Evolutionary conservation across 192 early-diverging fungal genomes (phyloP).

Genomic region (Phlyctochytrium planicorne): DNA sequence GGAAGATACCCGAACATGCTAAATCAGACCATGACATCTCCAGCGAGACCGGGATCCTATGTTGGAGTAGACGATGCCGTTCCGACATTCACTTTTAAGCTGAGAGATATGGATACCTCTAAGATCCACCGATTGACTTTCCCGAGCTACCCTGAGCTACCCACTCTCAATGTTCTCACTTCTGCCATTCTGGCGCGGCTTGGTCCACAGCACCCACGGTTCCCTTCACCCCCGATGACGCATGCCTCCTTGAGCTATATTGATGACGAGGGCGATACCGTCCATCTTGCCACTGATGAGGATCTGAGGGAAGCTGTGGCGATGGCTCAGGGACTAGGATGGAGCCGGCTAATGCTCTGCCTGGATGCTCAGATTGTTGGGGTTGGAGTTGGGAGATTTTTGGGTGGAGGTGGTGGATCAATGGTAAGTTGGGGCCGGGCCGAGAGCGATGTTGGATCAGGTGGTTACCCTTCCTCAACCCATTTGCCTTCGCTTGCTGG

Average conservation of each 20-base stretch:
- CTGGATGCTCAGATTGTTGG: slow-evolving; percentile 23
- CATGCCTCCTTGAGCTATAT: slow-evolving; percentile 55
- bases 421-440: not conserved
- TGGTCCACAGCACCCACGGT: not conserved
- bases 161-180: slow-evolving; percentile 17
- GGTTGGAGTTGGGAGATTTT: not conserved
- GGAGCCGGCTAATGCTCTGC: slow-evolving; percentile 73
- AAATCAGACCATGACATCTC: too few relatives aligned
- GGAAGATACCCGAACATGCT: too few relatives aligned
- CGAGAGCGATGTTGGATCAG: not conserved
- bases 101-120: slow-evolving; percentile 33
- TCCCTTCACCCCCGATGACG: not conserved
- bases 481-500: not conserved
- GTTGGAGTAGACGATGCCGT: not conserved
- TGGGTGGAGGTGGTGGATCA: not conserved
- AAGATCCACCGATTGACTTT: slow-evolving; percentile 46
- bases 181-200: slow-evolving; percentile 22
- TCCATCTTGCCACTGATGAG: slow-evolving; percentile 75
- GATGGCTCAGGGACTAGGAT: slow-evolving; percentile 72
- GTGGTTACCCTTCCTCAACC: not conserved
- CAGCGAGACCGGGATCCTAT: not conserved
- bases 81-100: slow-evolving; percentile 42
- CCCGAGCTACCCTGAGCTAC: slow-evolving; percentile 23
- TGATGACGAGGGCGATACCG: slow-evolving; percentile 93
- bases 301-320: slow-evolving; percentile 86